Percentiles rank a stretch among this genome's conserved stretches.
Evolutionary conservation across 148 eudicot species (phyloP).

Genomic region (Fagopyrum tataricum): DNA sequence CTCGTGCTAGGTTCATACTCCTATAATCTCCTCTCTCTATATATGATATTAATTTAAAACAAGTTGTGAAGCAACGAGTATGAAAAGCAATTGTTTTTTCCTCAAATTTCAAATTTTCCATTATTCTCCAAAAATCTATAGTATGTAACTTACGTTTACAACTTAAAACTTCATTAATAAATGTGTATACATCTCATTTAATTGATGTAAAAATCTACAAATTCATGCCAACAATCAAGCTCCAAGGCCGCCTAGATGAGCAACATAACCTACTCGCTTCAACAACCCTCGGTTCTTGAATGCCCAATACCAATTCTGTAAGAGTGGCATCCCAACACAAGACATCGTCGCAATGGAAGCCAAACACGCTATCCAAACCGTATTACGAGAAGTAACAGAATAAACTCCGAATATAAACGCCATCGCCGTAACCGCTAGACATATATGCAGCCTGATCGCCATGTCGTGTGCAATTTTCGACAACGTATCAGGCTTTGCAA

Average conservation of each 20-base stretch:
- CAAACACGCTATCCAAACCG: neutral
- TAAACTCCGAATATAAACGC: neutral
- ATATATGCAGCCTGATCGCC: constrained; percentile 1
- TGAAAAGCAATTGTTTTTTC: too few relatives aligned
- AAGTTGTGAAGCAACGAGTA: too few relatives aligned
- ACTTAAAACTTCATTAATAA: too few relatives aligned
- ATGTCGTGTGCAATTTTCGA: neutral
- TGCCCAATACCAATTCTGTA: constrained; percentile 3
- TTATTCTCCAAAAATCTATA: too few relatives aligned
- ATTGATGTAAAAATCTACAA: too few relatives aligned
- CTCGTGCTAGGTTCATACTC: too few relatives aligned
- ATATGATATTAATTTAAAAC: too few relatives aligned
- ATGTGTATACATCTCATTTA: too few relatives aligned
- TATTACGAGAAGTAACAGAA: neutral
- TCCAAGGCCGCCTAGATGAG: neutral
- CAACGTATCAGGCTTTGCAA: neutral
- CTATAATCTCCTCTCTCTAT: too few relatives aligned
- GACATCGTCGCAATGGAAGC: neutral
- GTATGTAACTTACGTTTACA: too few relatives aligned
- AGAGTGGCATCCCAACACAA: neutral
- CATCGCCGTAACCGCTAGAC: neutral
- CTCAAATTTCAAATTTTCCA: too few relatives aligned
- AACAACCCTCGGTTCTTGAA: neutral
- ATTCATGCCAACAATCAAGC: too few relatives aligned
- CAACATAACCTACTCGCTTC: neutral